Evolutionary conservation across 306 rosid genomes (phyloP).

Genomic region (Delonix regia): DNA sequence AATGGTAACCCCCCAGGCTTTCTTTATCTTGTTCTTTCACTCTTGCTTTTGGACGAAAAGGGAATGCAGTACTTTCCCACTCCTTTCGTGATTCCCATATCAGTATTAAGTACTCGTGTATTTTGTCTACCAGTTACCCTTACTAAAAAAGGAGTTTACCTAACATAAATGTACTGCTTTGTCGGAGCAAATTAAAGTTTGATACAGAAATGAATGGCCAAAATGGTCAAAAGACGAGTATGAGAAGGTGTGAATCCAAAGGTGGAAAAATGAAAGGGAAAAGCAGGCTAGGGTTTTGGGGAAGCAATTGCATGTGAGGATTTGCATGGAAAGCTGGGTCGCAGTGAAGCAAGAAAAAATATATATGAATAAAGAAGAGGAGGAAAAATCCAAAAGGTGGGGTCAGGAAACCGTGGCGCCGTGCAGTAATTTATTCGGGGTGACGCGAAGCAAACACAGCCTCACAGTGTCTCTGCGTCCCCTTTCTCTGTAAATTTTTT

Average conservation of each 20-base stretch:
- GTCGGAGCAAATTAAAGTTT: too few relatives aligned
- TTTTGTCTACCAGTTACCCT: neutral
- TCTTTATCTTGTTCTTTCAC: neutral
- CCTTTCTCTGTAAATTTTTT: too few relatives aligned
- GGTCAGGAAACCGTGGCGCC: conserved; percentile 56
- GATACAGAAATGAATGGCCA: neutral
- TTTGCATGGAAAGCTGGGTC: conserved; percentile 68
- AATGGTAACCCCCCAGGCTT: neutral
- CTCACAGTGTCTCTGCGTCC: conserved; percentile 40
- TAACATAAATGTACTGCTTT: too few relatives aligned
- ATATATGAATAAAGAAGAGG: conserved; percentile 25
- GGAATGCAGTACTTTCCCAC: neutral
- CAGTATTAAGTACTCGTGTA: neutral
- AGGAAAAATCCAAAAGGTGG: conserved; percentile 55
- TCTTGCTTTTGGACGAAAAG: neutral
- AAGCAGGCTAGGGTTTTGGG: conserved; percentile 32
- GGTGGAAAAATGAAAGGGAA: neutral
- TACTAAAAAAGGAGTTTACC: neutral
- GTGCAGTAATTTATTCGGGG: conserved; percentile 53
- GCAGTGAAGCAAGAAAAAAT: conserved; percentile 36
- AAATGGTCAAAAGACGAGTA: neutral
- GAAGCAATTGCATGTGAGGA: conserved; percentile 65
- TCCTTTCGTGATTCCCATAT: neutral
- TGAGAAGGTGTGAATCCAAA: neutral
- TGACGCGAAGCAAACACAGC: conserved; percentile 62